phyloP scores from a whole-genome alignment of 495 filamentous ascomycete genomes.

The Neurospora discreta region DNA sequence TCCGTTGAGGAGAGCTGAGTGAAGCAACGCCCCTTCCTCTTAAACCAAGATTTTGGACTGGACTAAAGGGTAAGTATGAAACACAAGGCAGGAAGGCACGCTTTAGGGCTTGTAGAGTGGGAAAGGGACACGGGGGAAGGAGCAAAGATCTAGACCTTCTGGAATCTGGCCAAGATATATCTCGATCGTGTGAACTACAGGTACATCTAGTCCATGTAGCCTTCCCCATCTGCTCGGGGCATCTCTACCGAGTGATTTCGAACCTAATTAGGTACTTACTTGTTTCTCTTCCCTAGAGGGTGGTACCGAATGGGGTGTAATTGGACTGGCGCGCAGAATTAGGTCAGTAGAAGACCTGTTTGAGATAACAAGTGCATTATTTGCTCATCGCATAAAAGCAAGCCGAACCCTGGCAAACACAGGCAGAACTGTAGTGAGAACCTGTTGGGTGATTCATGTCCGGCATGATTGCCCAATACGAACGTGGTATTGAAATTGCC shows the following conservation, averaged over 20 bases:
- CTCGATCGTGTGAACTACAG: neutral
- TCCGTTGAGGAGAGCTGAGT: neutral
- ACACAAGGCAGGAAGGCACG: neutral
- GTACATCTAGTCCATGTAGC: neutral
- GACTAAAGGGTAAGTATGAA: neutral
- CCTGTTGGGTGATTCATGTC: neutral
- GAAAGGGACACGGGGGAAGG: neutral
- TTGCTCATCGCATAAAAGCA: slow-evolving; percentile 19
- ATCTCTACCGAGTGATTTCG: neutral
- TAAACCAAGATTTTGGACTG: neutral
- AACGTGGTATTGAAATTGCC: slow-evolving; percentile 10
- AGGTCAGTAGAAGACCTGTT: slow-evolving; percentile 6
- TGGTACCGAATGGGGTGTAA: slow-evolving; percentile 8
- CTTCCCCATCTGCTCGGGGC: neutral
- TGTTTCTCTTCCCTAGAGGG: neutral
- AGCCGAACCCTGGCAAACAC: neutral
- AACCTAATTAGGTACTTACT: neutral
- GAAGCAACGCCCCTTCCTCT: neutral
- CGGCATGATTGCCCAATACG: neutral
- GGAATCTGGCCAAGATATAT: neutral
- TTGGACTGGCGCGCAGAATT: slow-evolving; percentile 8
- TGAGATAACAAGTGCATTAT: slow-evolving; percentile 22
- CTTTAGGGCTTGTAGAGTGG: neutral
- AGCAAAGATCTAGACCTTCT: slow-evolving; percentile 17
- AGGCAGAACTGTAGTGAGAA: neutral